A percentile compares a stretch with the other conserved stretches of the same genome.
These are phyloP conservation scores for Erythrobasidium hasegawianum DNA, from an alignment of 1,284 basidiomycete species.

Conservation along the genomic window DNA sequence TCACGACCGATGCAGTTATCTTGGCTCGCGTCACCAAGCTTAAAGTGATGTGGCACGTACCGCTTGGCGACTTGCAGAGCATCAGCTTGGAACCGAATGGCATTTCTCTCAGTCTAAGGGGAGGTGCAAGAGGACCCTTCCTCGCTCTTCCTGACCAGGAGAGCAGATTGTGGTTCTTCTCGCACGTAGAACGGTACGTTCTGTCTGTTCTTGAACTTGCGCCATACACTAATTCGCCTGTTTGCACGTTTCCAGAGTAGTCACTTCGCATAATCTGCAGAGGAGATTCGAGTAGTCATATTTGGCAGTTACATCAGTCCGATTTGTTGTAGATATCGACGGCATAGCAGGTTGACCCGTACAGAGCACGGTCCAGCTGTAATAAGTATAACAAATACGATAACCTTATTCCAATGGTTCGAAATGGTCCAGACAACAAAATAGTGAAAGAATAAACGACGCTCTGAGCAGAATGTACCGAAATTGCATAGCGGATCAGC, in stretches of 20 bases:
- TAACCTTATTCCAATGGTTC: too few species aligned
- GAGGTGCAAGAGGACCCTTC: conserved; percentile 56
- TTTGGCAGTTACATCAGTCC: not conserved
- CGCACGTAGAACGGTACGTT: conserved; percentile 52
- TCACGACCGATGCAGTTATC: conserved; percentile 73
- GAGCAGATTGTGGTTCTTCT: conserved; percentile 58
- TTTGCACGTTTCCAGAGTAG: conserved; percentile 7
- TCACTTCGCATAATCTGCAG: conserved; percentile 19
- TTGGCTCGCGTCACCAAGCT: conserved; percentile 83
- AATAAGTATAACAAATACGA: too few species aligned
- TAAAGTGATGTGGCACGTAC: conserved; percentile 85
- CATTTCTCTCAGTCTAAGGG: conserved; percentile 69
- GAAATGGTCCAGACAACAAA: too few species aligned
- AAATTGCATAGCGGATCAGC: too few species aligned
- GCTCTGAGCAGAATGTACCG: too few species aligned
- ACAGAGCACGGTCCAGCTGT: too few species aligned
- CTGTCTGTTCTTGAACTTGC: too few species aligned
- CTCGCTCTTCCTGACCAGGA: conserved; percentile 55
- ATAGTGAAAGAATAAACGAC: too few species aligned
- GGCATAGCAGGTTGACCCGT: not conserved
- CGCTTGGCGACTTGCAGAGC: conserved; percentile 79
- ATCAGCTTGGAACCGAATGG: conserved; percentile 85
- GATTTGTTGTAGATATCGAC: not conserved
- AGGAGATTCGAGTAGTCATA: conserved; percentile 9
- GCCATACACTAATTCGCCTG: too few species aligned